Percentiles rank a stretch among this genome's conserved stretches.
These are phyloP conservation scores for Aspergillus egyptiacus DNA, from an alignment of 495 filamentous ascomycete species.

Conservation along the genomic window DNA sequence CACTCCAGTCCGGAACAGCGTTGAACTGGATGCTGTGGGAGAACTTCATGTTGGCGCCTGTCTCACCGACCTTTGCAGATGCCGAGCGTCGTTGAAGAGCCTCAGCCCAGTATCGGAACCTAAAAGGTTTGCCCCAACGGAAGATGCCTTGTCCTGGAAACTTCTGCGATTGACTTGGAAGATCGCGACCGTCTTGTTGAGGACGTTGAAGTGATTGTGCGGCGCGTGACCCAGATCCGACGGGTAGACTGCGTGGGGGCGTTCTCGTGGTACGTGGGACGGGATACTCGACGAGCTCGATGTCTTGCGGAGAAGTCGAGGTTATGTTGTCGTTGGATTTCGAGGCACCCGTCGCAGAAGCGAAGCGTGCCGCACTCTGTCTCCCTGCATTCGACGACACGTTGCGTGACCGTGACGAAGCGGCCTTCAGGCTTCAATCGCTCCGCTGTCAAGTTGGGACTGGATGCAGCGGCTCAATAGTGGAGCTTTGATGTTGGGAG, in stretches of 20 bases:
- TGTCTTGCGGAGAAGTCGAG: conserved; percentile 23
- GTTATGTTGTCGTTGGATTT: conserved; percentile 19
- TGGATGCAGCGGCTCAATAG: not conserved
- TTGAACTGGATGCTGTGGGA: conserved; percentile 99
- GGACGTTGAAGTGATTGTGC: not conserved
- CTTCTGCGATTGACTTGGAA: not conserved
- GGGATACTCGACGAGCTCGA: conserved; percentile 31
- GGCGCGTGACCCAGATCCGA: not conserved
- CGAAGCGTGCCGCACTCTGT: conserved; percentile 24
- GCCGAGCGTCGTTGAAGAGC: conserved; percentile 30
- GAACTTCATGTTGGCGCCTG: conserved; percentile 90
- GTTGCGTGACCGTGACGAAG: conserved; percentile 17
- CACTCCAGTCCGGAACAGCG: conserved; percentile 97
- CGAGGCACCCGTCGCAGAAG: conserved; percentile 27
- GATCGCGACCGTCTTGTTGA: not conserved
- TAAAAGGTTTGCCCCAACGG: conserved; percentile 15
- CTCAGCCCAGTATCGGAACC: conserved; percentile 35
- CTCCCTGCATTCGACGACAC: conserved; percentile 28
- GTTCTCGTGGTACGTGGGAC: conserved; percentile 11
- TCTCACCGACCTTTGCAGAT: conserved; percentile 23
- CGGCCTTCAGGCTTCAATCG: not conserved
- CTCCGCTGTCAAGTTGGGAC: too few species aligned
- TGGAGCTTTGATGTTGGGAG: conserved; percentile 2
- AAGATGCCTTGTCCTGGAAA: not conserved
- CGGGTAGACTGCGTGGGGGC: conserved; percentile 2